Evolutionary conservation across 106 monocot genomes (phyloP).

Genomic region (Narthecium ossifragum): DNA sequence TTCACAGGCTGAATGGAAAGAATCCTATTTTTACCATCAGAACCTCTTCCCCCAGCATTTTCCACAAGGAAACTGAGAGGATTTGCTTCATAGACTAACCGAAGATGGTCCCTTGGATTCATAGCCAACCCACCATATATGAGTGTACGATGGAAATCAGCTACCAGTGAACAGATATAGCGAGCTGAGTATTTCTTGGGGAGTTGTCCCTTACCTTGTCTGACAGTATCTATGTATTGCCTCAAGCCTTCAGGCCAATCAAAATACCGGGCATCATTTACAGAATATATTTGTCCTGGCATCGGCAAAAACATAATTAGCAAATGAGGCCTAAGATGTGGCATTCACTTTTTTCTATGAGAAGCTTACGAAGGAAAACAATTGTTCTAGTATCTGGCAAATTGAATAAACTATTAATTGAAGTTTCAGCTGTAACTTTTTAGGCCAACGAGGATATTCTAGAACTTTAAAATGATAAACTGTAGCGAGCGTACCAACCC

Average conservation of each 20-base stretch:
- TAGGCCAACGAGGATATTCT: too few species aligned
- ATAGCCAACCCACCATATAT: constrained; percentile 86
- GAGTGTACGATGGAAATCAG: constrained; percentile 86
- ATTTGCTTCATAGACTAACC: constrained; percentile 91
- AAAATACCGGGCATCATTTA: constrained; percentile 95
- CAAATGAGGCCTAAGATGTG: too few species aligned
- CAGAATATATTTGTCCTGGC: constrained; percentile 96
- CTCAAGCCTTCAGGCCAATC: constrained; percentile 96
- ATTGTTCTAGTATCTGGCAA: too few species aligned
- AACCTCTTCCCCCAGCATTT: constrained; percentile 89
- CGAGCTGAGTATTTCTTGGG: constrained; percentile 96
- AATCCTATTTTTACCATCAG: constrained; percentile 83
- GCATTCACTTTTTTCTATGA: too few species aligned
- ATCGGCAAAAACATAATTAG: too few species aligned
- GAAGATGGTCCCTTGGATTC: constrained; percentile 98
- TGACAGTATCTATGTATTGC: constrained; percentile 75
- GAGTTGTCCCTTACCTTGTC: constrained; percentile 83
- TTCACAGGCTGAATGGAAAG: constrained; percentile 81
- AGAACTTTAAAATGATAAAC: too few species aligned
- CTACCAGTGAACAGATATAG: constrained; percentile 90
- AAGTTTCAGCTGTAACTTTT: too few species aligned
- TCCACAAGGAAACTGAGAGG: constrained; percentile 94
- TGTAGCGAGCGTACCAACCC: too few species aligned
- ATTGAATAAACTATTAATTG: too few species aligned
- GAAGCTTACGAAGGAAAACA: too few species aligned